Evolutionary conservation across 1,284 basidiomycete species (phyloP).

Genomic region (Irpex sp.): DNA sequence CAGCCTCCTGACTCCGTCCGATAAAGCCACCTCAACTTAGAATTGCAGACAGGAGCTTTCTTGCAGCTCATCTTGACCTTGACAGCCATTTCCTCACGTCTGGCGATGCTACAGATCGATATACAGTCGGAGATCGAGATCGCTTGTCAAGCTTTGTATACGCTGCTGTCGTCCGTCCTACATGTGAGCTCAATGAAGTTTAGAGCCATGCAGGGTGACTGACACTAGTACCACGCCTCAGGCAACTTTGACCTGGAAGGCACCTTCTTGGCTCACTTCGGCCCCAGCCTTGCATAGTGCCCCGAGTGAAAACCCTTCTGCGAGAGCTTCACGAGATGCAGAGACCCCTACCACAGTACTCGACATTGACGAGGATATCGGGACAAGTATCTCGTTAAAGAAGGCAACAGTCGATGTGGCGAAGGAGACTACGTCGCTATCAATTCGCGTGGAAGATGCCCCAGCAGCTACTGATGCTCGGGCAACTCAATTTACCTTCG

Average conservation of each 20-base stretch:
- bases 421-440: not conserved
- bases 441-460: not conserved
- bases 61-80: conserved; percentile 61
- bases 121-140: conserved; percentile 35
- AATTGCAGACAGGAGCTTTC: conserved; percentile 70
- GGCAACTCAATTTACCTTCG: not conserved
- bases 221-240: not conserved
- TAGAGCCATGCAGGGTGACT: not conserved
- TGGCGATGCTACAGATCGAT: conserved; percentile 45
- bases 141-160: conserved; percentile 25
- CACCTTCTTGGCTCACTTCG: not conserved
- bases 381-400: conserved; percentile 9
- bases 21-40: conserved; percentile 53
- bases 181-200: conserved; percentile 19
- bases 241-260: not conserved
- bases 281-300: not conserved
- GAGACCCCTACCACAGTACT: not conserved
- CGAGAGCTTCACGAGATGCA: not conserved
- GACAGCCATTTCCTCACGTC: conserved; percentile 55
- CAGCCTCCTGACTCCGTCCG: conserved; percentile 6
- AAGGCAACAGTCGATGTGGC: not conserved
- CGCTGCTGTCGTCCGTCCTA: conserved; percentile 23
- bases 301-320: not conserved
- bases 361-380: conserved; percentile 16
- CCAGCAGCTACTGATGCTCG: not conserved